Conservation (phyloP, 345 rosid species). For the Trapa bicornis region DNA sequence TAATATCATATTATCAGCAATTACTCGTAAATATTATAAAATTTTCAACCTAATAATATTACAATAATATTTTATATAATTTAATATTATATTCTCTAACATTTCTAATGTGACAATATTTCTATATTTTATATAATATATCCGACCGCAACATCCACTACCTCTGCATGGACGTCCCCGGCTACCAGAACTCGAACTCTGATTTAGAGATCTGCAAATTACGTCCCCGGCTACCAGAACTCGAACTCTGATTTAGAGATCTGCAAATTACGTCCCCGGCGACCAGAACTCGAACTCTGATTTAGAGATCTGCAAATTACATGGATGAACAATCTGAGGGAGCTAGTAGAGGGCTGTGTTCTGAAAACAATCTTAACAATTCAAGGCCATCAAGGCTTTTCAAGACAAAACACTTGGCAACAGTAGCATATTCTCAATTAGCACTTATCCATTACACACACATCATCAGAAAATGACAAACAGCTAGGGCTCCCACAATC, state of each 20-base stretch:
- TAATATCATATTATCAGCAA: too few relatives aligned
- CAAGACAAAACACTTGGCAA: background rate
- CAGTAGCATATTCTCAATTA: background rate
- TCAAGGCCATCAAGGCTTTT: background rate
- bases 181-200: slow-evolving; percentile 50
- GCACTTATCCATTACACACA: background rate
- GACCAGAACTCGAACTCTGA: slow-evolving; percentile 44
- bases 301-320: background rate
- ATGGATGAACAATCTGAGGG: background rate
- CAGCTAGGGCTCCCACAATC: background rate
- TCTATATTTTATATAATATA: too few relatives aligned
- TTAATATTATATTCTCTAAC: too few relatives aligned
- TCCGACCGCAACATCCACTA: slow-evolving; percentile 54
- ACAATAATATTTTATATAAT: too few relatives aligned
- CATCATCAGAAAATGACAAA: background rate
- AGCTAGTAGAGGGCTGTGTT: background rate
- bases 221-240: slow-evolving; percentile 92
- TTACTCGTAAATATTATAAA: too few relatives aligned
- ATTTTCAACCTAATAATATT: too few relatives aligned
- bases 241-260: too few relatives aligned
- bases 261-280: slow-evolving; percentile 93
- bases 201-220: background rate
- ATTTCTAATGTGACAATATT: too few relatives aligned
- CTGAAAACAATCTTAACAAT: background rate
- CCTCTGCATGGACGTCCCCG: slow-evolving; percentile 94